Evolutionary conservation across 2,329 filamentous ascomycete genomes (phyloP).

Genomic region (Ophiostoma ips): DNA sequence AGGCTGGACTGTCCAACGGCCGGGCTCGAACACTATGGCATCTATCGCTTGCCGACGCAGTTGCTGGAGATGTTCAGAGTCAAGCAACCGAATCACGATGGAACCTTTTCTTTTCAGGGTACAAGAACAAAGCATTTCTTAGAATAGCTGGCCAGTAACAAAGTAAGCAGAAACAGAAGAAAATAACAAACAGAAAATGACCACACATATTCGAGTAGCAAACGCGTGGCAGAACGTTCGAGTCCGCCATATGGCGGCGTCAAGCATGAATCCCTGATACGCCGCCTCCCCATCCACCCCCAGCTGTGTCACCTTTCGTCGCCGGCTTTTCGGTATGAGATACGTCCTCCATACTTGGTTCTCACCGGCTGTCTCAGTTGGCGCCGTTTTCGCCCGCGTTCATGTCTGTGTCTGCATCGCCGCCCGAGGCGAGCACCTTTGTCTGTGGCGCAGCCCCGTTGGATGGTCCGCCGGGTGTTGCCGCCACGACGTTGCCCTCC

Average conservation of each 20-base stretch:
- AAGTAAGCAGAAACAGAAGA: background rate
- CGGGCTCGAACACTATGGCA: no score
- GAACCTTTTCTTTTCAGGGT: no score
- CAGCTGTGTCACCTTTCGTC: no score
- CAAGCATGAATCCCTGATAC: background rate
- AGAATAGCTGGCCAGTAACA: background rate
- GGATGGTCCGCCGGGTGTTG: constrained; percentile 57
- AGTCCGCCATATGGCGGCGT: background rate
- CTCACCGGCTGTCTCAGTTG: background rate
- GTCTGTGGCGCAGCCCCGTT: constrained; percentile 43
- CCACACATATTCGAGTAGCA: no score
- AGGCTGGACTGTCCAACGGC: no score
- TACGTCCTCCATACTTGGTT: background rate
- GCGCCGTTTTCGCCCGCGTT: constrained; percentile 11
- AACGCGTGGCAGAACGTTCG: no score
- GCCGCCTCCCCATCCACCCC: background rate
- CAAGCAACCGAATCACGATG: no score
- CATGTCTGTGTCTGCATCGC: constrained; percentile 50
- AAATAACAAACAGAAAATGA: background rate
- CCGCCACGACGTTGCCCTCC: constrained; percentile 70
- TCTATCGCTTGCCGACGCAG: no score
- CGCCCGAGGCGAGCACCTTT: constrained; percentile 48
- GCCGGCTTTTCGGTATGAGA: no score
- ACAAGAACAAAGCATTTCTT: background rate
- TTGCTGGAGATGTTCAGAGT: no score